Base-by-base conservation (phyloP, 805 yeast genomes). In the Hanseniaspora vineae region DNA sequence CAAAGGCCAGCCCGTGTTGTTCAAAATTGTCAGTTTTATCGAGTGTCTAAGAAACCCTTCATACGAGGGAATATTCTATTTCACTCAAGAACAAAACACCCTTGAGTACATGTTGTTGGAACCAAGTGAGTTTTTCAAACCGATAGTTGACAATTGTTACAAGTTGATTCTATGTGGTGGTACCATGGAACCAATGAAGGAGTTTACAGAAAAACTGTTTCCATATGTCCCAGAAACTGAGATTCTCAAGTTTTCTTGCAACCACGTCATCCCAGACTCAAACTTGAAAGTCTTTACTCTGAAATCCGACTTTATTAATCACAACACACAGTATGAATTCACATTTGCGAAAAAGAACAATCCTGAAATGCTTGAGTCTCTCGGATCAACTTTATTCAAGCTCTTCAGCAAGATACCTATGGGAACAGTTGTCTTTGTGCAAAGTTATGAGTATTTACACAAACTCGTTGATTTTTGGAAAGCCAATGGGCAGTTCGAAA, bases 81-180 rank as follows among this genome's bases (percentile, higher is more conserved):
- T 81, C 67, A 84, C 80, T 47, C 57, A 58, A 15, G 64, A 61
- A 2, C 55, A 61, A 29, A 64, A 62, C 11, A 55, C 52, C 10
- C 44, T 89, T 46, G 77, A 79, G 49, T 89, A 88, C 57, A 73
- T 86, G 70, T 66, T 87, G 8, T 66, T 89, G 8, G 95, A 88
- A 57, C 95, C 96, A 2, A 78, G 86, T 47, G 76, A 75, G 44
- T 68, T 76, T 2, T 86, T 89, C 58, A 68, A 71, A 47, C 80
- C 79, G 2, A 69, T 90, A 2, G 76, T 85, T 0, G 77, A 77
- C 2, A 73, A 77, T 13, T 71, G 87, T 0, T 71, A 71, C 52
- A 81, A 89, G 60, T 82, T 89, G 0, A 68, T 90, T 1, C 60
- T 89, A 2, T 92, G 96, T 1, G 97, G 97, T 35, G 97, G 97